Evolutionary conservation across 768 basidiomycete species (phyloP).

Genomic region (Leccinellum rugosiceps): DNA sequence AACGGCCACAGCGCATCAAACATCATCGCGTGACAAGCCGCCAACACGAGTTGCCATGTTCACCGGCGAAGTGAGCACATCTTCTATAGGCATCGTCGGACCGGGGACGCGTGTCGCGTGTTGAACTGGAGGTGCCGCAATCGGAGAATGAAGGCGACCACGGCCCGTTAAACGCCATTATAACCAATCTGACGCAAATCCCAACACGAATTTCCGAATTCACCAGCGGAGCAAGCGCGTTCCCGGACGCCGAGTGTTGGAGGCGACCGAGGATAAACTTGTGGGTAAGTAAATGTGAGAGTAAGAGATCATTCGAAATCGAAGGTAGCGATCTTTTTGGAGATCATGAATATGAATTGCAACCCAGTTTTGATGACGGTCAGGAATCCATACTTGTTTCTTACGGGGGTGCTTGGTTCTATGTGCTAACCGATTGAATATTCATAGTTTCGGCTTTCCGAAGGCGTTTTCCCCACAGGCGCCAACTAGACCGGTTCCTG

Average conservation of each 20-base stretch:
- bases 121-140: neutral
- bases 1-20: conserved; percentile 5
- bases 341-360: too few relatives aligned
- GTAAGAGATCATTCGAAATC: neutral
- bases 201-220: neutral
- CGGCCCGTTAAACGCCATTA: conserved; percentile 15
- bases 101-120: neutral
- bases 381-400: too few relatives aligned
- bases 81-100: neutral
- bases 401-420: neutral
- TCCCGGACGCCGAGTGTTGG: neutral
- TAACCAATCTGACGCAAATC: conserved; percentile 5
- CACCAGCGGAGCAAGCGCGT: conserved; percentile 11
- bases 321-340: too few relatives aligned
- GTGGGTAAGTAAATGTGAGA: neutral
- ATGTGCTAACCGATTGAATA: neutral
- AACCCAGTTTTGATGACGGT: too few relatives aligned
- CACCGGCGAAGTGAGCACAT: conserved; percentile 1
- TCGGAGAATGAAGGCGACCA: neutral
- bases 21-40: conserved; percentile 14
- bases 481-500: neutral
- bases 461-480: neutral
- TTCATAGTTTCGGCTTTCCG: neutral
- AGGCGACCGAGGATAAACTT: neutral
- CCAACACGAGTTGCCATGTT: neutral